These are phyloP conservation scores for Parietichytrium sp. DNA, from an alignment of 108 stramenopile genomes.

Conservation along the genomic window DNA sequence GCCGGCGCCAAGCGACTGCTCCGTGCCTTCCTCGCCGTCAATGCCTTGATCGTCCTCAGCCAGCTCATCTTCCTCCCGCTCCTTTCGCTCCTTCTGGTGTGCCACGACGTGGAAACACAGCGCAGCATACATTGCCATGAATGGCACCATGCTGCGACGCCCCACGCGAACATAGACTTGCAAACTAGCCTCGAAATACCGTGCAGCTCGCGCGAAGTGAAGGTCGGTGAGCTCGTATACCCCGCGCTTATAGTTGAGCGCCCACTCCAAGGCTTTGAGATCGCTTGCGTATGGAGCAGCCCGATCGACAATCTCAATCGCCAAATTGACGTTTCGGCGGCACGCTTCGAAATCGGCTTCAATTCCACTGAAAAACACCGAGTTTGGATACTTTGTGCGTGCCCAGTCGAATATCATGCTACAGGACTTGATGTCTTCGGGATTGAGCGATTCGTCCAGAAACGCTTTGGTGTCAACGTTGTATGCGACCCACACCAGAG, in stretches of 20 bases:
- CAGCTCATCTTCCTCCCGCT: slow-evolving; percentile 1
- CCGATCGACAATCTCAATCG: neutral
- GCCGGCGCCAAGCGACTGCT: slow-evolving; percentile 10
- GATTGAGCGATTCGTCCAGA: neutral
- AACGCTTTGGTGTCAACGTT: slow-evolving; percentile 27
- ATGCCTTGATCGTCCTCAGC: slow-evolving; percentile 15
- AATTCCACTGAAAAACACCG: slow-evolving; percentile 33
- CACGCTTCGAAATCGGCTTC: slow-evolving; percentile 21
- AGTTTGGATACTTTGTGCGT: neutral
- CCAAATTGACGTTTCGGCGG: neutral
- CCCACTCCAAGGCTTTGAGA: slow-evolving; percentile 40
- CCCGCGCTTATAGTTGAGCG: slow-evolving; percentile 33
- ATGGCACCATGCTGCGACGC: slow-evolving; percentile 27
- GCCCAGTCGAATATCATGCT: slow-evolving; percentile 7
- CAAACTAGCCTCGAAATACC: neutral
- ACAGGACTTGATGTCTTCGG: neutral
- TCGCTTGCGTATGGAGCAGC: slow-evolving; percentile 8
- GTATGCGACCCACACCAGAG: slow-evolving; percentile 15
- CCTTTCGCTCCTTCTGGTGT: neutral
- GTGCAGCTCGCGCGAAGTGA: neutral
- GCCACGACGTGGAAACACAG: slow-evolving; percentile 26
- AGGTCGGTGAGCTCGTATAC: slow-evolving; percentile 34
- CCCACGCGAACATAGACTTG: slow-evolving; percentile 33
- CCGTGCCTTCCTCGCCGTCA: neutral
- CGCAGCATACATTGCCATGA: slow-evolving; percentile 32